A percentile compares a stretch with the other conserved stretches of the same genome.
phyloP scores from a whole-genome alignment of 495 filamentous ascomycete genomes.

The Darksidea phi region DNA sequence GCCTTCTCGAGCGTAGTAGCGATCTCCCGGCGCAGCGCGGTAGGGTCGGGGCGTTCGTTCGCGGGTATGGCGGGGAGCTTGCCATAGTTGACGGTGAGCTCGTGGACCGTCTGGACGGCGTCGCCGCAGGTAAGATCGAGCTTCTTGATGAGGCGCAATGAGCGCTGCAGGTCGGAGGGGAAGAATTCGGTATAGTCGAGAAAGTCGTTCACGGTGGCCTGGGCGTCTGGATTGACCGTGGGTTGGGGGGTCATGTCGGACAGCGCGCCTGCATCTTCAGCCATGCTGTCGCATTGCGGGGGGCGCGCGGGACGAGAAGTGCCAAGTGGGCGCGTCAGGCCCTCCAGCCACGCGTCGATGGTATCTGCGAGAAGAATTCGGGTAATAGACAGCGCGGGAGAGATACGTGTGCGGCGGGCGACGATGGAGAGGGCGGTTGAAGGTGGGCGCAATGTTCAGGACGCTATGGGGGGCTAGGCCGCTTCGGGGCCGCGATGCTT shows the following conservation, averaged over 20 bases:
- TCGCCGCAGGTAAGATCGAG: slow-evolving; percentile 72
- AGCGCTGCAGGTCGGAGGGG: slow-evolving; percentile 86
- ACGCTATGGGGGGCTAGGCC: too few species aligned
- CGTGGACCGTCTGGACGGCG: slow-evolving; percentile 65
- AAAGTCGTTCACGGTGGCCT: slow-evolving; percentile 90
- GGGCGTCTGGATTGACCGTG: slow-evolving; percentile 79
- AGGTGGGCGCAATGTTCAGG: neutral
- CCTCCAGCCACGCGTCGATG: slow-evolving; percentile 35
- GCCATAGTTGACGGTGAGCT: slow-evolving; percentile 71
- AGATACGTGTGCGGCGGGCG: slow-evolving; percentile 5
- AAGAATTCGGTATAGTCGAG: slow-evolving; percentile 95
- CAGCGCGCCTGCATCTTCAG: slow-evolving; percentile 31
- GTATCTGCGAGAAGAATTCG: slow-evolving; percentile 26
- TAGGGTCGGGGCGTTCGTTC: slow-evolving; percentile 53
- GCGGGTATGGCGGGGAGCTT: slow-evolving; percentile 61
- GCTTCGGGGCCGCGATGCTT: too few species aligned
- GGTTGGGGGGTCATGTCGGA: slow-evolving; percentile 41
- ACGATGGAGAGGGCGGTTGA: neutral
- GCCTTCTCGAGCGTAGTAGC: slow-evolving; percentile 71
- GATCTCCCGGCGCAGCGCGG: slow-evolving; percentile 69
- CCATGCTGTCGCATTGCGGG: slow-evolving; percentile 31
- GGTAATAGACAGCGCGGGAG: slow-evolving; percentile 7
- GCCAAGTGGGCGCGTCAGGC: slow-evolving; percentile 30
- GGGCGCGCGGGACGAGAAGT: slow-evolving; percentile 14
- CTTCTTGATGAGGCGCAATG: slow-evolving; percentile 80